A percentile compares a stretch with the other conserved stretches of the same genome.
Conservation (phyloP, 208 protist genomes). For the Crithidia expoeki region DNA sequence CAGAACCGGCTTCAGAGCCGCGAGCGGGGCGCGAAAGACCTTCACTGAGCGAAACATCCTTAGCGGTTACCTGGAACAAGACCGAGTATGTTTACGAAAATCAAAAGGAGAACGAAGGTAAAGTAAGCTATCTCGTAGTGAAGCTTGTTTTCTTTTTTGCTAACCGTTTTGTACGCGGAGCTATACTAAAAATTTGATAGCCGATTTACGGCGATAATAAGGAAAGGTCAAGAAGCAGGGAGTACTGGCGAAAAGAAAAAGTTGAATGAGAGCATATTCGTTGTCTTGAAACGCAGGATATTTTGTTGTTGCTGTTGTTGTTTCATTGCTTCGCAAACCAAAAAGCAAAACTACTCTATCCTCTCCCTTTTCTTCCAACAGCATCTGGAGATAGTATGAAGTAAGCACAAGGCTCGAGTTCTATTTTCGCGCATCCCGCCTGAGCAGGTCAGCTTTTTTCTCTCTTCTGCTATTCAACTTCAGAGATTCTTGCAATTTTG, state of each 20-base stretch:
- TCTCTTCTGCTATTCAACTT: too few relatives aligned
- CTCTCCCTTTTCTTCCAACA: too few relatives aligned
- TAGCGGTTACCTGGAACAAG: background rate
- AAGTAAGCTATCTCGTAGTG: conserved; percentile 4
- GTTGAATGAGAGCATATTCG: background rate
- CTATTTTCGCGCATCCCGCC: too few relatives aligned
- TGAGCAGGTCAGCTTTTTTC: too few relatives aligned
- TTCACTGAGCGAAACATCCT: conserved; percentile 59
- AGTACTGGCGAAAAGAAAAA: background rate
- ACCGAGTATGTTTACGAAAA: too few relatives aligned
- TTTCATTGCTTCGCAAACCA: too few relatives aligned
- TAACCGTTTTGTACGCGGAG: conserved; percentile 6
- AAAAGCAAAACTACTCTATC: too few relatives aligned
- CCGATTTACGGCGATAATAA: background rate
- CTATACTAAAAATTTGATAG: conserved; percentile 8
- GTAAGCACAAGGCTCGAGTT: too few relatives aligned
- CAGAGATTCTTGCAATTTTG: too few relatives aligned
- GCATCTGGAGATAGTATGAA: too few relatives aligned
- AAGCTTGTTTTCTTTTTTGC: background rate
- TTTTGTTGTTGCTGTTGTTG: too few relatives aligned
- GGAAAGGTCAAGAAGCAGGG: too few relatives aligned
- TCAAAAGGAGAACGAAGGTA: conserved; percentile 15
- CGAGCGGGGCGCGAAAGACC: conserved; percentile 53
- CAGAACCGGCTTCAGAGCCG: conserved; percentile 74
- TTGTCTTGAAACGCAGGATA: background rate